These are phyloP conservation scores for Colletotrichum tabaci DNA, from an alignment of 2,329 filamentous ascomycete genomes.

Conservation along the genomic window DNA sequence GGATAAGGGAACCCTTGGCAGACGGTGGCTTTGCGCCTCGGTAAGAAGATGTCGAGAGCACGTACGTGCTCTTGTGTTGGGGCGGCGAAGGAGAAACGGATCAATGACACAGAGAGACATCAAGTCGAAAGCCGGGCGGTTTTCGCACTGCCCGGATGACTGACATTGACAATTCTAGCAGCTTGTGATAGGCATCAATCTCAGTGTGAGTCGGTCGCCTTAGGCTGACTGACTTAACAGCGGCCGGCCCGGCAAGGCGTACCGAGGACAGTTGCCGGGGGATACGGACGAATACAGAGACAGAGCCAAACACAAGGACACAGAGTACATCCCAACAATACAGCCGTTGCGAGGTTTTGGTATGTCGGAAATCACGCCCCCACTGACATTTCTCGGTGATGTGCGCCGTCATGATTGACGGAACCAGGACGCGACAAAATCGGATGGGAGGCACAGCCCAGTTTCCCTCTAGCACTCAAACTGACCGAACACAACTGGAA, in stretches of 20 bases:
- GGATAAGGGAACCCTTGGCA: not conserved
- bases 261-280: not conserved
- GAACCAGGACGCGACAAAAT: conserved; percentile 43
- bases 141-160: conserved; percentile 5
- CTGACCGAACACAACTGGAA: conserved; percentile 70
- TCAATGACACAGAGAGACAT: conserved; percentile 3
- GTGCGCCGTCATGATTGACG: conserved; percentile 33
- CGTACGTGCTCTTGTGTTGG: not conserved
- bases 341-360: not conserved
- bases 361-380: conserved; percentile 39
- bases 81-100: not conserved
- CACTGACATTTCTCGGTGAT: conserved; percentile 35
- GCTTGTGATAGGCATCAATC: conserved; percentile 5
- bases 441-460: conserved; percentile 47
- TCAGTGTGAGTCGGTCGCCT: not conserved
- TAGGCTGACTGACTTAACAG: conserved; percentile 17
- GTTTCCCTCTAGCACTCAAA: conserved; percentile 70
- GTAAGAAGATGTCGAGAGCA: not conserved
- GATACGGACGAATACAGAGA: not conserved
- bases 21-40: conserved; percentile 1
- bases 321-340: not conserved
- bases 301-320: not conserved
- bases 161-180: not conserved
- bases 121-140: not conserved
- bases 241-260: not conserved